Conservation (phyloP, 192 early-diverging fungal species). For the Coemansia sp. region DNA sequence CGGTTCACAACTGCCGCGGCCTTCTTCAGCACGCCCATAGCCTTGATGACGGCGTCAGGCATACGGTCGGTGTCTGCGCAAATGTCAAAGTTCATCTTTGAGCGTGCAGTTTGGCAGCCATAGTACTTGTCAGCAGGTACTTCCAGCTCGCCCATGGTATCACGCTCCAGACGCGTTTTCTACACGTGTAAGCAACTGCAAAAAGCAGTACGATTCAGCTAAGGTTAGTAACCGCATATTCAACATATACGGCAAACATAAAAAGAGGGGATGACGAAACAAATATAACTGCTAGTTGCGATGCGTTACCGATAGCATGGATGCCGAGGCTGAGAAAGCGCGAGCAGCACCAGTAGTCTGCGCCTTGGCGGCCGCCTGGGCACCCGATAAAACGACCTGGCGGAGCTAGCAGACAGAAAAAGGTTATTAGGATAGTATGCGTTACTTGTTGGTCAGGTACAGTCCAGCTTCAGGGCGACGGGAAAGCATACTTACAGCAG, state of each 20-base stretch:
- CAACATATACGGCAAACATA: not conserved
- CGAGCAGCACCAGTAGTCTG: conserved; percentile 27
- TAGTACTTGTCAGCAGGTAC: conserved; percentile 96
- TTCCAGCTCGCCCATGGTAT: conserved; percentile 93
- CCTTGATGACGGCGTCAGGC: conserved; percentile 93
- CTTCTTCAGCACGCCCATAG: conserved; percentile 94
- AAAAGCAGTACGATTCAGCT: conserved; percentile 1
- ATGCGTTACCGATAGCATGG: conserved; percentile 44
- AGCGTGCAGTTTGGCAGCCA: conserved; percentile 96
- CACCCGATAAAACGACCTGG: conserved; percentile 35
- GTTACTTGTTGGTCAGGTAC: not conserved
- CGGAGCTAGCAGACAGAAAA: conserved; percentile 38
- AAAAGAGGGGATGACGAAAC: not conserved
- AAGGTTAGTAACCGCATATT: not conserved
- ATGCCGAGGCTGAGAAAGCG: conserved; percentile 45
- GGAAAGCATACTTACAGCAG: conserved; percentile 44
- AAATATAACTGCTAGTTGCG: conserved; percentile 18
- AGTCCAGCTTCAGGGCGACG: not conserved
- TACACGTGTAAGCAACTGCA: conserved; percentile 11
- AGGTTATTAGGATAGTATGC: not conserved
- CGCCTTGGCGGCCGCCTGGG: conserved; percentile 27
- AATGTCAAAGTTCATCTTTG: conserved; percentile 97
- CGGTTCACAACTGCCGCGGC: conserved; percentile 94
- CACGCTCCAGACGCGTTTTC: conserved; percentile 68
- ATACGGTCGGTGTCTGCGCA: conserved; percentile 90